Evolutionary conservation across 2,329 filamentous ascomycete species (phyloP), one percentile per base, ranked within the genome.

Genomic region (Cryphonectria radicalis): DNA sequence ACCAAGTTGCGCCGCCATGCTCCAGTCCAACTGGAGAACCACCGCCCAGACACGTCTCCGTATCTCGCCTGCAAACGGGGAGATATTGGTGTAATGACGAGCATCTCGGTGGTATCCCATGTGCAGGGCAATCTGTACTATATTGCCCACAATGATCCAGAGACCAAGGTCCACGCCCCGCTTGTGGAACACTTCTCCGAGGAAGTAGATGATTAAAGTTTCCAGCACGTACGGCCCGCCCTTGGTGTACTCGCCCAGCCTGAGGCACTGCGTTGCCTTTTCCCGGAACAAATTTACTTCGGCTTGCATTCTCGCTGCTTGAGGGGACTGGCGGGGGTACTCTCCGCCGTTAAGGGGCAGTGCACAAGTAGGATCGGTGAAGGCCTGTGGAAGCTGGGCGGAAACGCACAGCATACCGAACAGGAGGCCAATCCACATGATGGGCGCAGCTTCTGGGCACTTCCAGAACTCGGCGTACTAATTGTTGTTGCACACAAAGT

Each of bases 391-490:
- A 40, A 75, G 73, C 42, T 76, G 75, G 7, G 76, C 74, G 1
- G 84, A 79, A 8, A 86, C 77, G 66, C 81, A 82, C 62, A 87
- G 76, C 4, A 87, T 85, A 7, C 79, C 80, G 74, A 83, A 87
- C 0, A 87, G 74, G 1, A 86, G 77, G 0, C 82, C 84, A 14
- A 87, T 67, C 84, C 84, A 87, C 70, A 82, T 80, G 3, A 81
- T 76, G 0, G 69, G 35, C 1, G 78, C 79, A 0, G 74, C 74
- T 2, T 75, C 70, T 4, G 82, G 82, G 14, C 81, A 74, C 10
- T 77, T 70, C 84, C 84, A 87, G 69, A 86, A 86, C 0, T 75
- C 75, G 4, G 82, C 78, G 68, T 87, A 87, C 80, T 84, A 28
- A 42, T 10, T 50, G 35, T 67, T 50, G 35, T 67, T 25, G 13